Evolutionary conservation across 768 basidiomycete genomes (phyloP), one percentile per base, ranked within the genome.

Genomic region (Hypholoma sublateritium): DNA sequence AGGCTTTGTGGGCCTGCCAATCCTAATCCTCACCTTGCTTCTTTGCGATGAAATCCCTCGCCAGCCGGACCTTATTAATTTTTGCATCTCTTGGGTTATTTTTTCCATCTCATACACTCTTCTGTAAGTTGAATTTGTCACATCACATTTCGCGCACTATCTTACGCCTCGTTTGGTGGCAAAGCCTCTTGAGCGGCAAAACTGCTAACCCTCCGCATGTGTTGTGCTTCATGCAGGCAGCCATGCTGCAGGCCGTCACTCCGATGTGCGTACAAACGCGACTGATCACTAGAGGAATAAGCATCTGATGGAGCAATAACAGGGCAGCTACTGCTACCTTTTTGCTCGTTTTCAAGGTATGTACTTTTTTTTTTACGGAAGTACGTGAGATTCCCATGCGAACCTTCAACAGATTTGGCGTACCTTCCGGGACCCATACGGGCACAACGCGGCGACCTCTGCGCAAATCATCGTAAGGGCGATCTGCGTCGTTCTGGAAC

Each of bases 31-130:
- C 12, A 82, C 79, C 11, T 77, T 77, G 48, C 62, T 79, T 16
- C 56, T 77, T 21, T 77, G 74, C 12, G 78, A 72, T 61, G 74
- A 71, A 42, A 65, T 77, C 24, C 67, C 70, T 36, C 77, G 80
- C 53, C 81, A 79, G 52, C 80, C 82, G 0, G 78, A 78, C 1
- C 73, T 85, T 61, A 67, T 85, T 57, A 86, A 86, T 58, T 80
- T 85, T 58, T 85, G 82, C 55, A 51, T 80, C n/a, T 74, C 79
- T 45, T 82, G 82, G 82, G 74, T 80, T 9, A 60, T 85, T 41
- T 84, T 78, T 61, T 85, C 84, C 5, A 64, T 85, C 55, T 70
- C 75, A 32, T 81, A 78, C 62, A 79, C 74, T 62, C 58, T 86
- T 17, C 64, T 77, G 85, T 85, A 59, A 69, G 85, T 70, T 28